These are phyloP conservation scores for Beauveria varroae DNA, from an alignment of 2,329 filamentous ascomycete species.

Conservation along the genomic window DNA sequence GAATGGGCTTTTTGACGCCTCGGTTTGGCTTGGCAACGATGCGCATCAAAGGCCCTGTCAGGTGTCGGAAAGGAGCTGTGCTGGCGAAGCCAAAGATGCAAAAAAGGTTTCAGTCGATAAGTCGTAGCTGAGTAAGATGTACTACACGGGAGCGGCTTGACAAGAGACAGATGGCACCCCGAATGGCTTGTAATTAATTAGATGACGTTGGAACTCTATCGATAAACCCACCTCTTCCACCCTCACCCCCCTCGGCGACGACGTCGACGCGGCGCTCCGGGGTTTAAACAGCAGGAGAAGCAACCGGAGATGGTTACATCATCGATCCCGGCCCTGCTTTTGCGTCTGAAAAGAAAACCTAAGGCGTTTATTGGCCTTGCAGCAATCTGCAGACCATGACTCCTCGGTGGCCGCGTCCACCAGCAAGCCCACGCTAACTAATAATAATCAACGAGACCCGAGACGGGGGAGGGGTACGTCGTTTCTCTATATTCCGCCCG, in stretches of 20 bases:
- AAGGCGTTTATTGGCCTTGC: no score
- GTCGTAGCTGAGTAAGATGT: constrained; percentile 1
- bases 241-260: background rate
- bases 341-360: no score
- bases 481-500: background rate
- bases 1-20: no score
- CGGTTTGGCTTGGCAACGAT: no score
- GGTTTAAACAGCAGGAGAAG: background rate
- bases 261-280: background rate
- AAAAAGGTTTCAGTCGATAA: background rate
- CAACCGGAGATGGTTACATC: background rate
- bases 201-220: constrained; percentile 8
- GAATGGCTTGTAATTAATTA: background rate
- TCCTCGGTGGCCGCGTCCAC: background rate
- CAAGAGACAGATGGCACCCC: background rate
- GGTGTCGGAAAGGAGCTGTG: background rate
- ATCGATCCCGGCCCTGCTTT: background rate
- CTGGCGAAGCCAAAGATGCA: background rate
- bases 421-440: background rate
- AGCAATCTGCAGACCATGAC: no score
- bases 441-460: background rate
- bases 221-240: background rate
- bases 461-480: background rate
- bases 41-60: no score
- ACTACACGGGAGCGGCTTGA: background rate